These are phyloP conservation scores for Ramularia endophylla DNA, from an alignment of 2,329 filamentous ascomycete genomes.

Conservation along the genomic window DNA sequence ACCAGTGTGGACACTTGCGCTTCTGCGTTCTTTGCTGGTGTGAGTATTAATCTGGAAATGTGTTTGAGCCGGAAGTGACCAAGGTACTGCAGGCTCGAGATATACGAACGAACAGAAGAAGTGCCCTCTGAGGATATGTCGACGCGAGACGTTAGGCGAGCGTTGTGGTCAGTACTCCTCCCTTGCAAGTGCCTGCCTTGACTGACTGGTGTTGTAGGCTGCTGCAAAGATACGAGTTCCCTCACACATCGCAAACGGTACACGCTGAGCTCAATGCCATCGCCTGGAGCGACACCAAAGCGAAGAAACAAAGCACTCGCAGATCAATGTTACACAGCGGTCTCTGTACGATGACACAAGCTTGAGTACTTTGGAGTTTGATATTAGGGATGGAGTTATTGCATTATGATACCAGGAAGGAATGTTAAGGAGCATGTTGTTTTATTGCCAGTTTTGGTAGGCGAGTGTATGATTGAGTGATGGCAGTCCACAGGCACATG, in stretches of 20 bases:
- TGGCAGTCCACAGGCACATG: too few relatives aligned
- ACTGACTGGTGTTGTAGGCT: constrained; percentile 4
- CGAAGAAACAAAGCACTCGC: background rate
- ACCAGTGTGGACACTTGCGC: constrained; percentile 13
- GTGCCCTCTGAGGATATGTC: constrained; percentile 12
- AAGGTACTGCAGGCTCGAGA: constrained; percentile 9
- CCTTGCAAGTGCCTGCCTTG: background rate
- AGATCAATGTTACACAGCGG: background rate
- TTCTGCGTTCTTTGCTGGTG: constrained; percentile 18
- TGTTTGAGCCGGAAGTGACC: constrained; percentile 1
- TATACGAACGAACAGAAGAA: constrained; percentile 16
- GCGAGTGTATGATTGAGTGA: too few relatives aligned
- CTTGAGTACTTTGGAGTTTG: background rate
- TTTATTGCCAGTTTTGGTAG: too few relatives aligned
- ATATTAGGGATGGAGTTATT: too few relatives aligned
- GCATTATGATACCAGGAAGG: background rate
- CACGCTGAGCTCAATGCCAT: background rate
- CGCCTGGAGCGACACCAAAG: background rate
- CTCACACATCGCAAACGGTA: constrained; percentile 8
- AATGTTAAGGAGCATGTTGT: background rate
- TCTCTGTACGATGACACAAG: background rate
- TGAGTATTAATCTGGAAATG: constrained; percentile 4
- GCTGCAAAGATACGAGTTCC: constrained; percentile 15
- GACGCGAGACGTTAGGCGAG: constrained; percentile 12
- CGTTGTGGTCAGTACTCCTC: constrained; percentile 11